phyloP scores from a whole-genome alignment of 2,329 filamentous ascomycete genomes.

The Exserohilum turcica region DNA sequence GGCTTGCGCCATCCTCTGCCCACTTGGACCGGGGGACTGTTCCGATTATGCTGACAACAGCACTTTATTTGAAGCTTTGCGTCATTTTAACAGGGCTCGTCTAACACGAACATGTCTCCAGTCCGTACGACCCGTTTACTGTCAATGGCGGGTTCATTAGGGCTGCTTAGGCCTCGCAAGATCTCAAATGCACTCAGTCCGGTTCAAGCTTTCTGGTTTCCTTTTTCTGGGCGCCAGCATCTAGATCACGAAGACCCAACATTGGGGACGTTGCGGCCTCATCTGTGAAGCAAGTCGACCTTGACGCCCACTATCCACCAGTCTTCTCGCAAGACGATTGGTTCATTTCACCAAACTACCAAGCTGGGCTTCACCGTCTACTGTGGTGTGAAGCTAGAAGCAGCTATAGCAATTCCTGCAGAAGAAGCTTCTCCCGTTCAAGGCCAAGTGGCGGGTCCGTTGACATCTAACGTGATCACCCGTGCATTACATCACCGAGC shows the following conservation, averaged over 20 bases:
- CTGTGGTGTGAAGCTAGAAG: not conserved
- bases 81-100: not conserved
- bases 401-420: constrained; percentile 11
- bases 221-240: constrained; percentile 13
- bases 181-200: not conserved
- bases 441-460: constrained; percentile 13
- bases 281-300: constrained; percentile 9
- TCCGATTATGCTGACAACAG: constrained; percentile 6
- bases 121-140: not conserved
- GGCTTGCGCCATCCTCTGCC: not conserved
- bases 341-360: not conserved
- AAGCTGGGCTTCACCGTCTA: constrained; percentile 8
- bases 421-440: constrained; percentile 18
- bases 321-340: not conserved
- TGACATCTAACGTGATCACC: constrained; percentile 22
- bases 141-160: not conserved
- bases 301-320: not conserved
- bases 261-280: constrained; percentile 17
- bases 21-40: constrained; percentile 3
- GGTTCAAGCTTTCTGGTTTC: not conserved
- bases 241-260: constrained; percentile 13
- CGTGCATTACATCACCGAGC: constrained; percentile 16
- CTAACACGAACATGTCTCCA: constrained; percentile 1
- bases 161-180: not conserved
- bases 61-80: not conserved